Evolutionary conservation across 225 moss, liverwort and hornwort genomes (phyloP), one percentile per base, ranked within the genome.

Genomic region (Anthoceros angustus): DNA sequence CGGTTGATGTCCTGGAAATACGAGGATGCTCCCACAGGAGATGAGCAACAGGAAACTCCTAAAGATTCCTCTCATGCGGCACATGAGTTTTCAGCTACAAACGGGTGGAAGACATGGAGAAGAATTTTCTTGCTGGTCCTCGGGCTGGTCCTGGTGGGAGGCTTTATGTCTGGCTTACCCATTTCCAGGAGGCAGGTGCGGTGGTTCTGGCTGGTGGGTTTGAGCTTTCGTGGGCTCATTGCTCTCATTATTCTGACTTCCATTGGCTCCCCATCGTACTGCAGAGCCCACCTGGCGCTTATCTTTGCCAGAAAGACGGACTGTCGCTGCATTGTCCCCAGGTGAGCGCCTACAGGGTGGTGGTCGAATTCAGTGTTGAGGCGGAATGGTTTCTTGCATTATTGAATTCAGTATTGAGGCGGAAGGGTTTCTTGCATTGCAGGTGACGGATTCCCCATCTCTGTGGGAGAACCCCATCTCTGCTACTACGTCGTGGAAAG

Each of bases 391-490:
- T n/a, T 16, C n/a, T 67, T 21, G 24, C 4, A 69, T 49, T 12
- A 41, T n/a, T n/a, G 43, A 43, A 24, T 20, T 67, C 48, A 12
- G 10, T 24, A 15, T 42, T 67, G 10, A 38, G n/a, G n/a, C 18
- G 67, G n/a, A 8, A 25, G 45, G 25, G 23, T 4, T n/a, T 16
- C n/a, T 67, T 21, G 24, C 4, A 69, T 49, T 12, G 41, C 73
- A 86, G 86, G 8, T 79, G 15, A 63, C 32, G 25, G 80, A 73
- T 50, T 64, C 41, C 40, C 78, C 76, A 41, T 83, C 83, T 40
- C 78, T 83, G 18, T 86, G 86, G 86, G 72, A 83, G 76, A 86
- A 86, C 72, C 83, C 86, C 0, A 62, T 21, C 6, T 70, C 73
- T 70, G 83, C 83, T 24, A 74, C 71, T 60, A 75, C 72, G 40